Evolutionary conservation across 2,329 filamentous ascomycete species (phyloP), one percentile per base, ranked within the genome.

Genomic region (Diatrype stigma): DNA sequence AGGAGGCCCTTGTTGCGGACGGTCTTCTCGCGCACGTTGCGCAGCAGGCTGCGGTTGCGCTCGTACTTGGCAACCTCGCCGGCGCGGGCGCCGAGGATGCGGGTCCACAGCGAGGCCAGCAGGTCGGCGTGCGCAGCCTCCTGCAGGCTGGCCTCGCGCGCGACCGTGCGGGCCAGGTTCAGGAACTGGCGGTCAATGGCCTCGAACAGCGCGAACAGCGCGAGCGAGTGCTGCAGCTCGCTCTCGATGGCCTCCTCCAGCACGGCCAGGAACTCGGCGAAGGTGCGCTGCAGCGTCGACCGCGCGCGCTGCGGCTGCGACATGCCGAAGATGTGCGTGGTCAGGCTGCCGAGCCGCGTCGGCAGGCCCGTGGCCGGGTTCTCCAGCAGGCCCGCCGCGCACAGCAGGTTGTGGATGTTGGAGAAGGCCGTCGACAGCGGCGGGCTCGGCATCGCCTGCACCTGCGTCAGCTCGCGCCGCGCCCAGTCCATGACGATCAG

Each of bases 401-500:
- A 86, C 51, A 96, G 79, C 37, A 93, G 71, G 60, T 81, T 85
- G 74, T 96, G 89, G 45, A 96, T 75, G 66, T 95, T 96, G 68
- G 90, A 88, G 66, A 91, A 90, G 42, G 87, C 81, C 12, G 84
- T 83, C 17, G 86, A 82, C 21, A 95, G 72, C 2, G 84, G 79
- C 42, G 80, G 81, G 1, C 81, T 78, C 6, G 84, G 82, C 19
- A 80, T 73, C 21, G 77, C 76, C 54, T 84, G 81, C 51, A 94
- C 74, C 44, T 85, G 84, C 53, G 84, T 78, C 14, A 97, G 81
- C 68, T 96, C 91, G 57, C 91, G 85, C 64, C 87, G 87, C 14
- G 90, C 89, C 93, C 93, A 96, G 66, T 96, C 90, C 91, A 97
- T 96, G 47, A 95, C 90, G 54, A 94, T 87, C 34, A 97, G 79